A percentile compares a stretch with the other conserved stretches of the same genome.
Evolutionary conservation across 768 basidiomycete species (phyloP).

Genomic region (Dioszegia hungarica): DNA sequence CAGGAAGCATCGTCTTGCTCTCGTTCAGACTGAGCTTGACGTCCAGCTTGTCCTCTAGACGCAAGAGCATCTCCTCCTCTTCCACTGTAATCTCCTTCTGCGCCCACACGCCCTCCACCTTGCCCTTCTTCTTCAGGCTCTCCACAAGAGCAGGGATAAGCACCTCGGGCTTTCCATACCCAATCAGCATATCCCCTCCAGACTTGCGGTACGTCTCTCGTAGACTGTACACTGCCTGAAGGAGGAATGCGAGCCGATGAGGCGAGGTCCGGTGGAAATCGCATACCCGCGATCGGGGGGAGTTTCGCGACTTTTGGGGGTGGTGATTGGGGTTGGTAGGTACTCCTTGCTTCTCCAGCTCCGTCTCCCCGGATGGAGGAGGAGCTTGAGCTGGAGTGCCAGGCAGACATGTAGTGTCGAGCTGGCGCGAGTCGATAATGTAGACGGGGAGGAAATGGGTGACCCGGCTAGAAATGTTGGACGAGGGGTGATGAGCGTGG

Average conservation of each 20-base stretch:
- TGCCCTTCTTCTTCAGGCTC: constrained; percentile 30
- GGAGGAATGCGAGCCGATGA: constrained; percentile 45
- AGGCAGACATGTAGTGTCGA: constrained; percentile 49
- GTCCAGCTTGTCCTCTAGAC: constrained; percentile 27
- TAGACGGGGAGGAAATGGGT: constrained; percentile 52
- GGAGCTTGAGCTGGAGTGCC: constrained; percentile 30
- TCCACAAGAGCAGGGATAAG: constrained; percentile 44
- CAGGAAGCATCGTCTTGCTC: constrained; percentile 45
- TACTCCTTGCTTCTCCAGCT: constrained; percentile 13
- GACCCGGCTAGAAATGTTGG: constrained; percentile 27
- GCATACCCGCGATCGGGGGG: constrained; percentile 24
- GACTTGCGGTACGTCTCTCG: constrained; percentile 32
- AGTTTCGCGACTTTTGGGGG: constrained; percentile 11
- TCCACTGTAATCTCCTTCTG: constrained; percentile 46
- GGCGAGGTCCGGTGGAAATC: constrained; percentile 33
- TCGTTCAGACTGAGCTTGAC: constrained; percentile 32
- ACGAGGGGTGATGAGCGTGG: constrained; percentile 28
- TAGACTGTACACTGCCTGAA: constrained; percentile 48
- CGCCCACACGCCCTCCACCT: constrained; percentile 47
- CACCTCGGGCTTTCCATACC: constrained; percentile 50
- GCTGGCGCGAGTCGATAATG: constrained; percentile 51
- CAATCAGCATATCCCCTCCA: constrained; percentile 48
- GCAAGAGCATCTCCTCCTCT: constrained; percentile 9
- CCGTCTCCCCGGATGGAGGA: constrained; percentile 13
- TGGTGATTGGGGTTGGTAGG: constrained; percentile 13